Conservation (phyloP, 331 rosid species). For the Erythrophleum ivorense region DNA sequence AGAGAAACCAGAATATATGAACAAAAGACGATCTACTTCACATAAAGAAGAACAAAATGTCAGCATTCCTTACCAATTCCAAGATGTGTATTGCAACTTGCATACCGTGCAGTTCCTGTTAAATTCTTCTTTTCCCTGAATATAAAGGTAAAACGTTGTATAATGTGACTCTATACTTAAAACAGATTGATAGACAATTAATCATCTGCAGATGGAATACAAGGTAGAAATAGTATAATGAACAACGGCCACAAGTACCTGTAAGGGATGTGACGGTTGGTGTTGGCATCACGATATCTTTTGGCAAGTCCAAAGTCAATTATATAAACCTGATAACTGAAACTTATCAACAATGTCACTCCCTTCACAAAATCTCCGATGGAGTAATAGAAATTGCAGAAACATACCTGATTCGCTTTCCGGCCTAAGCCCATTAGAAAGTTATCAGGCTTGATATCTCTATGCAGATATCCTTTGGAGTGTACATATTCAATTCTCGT, state of each 20-base stretch:
- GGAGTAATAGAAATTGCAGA: too few relatives aligned
- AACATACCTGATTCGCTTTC: slow-evolving; percentile 89
- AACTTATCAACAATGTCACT: too few relatives aligned
- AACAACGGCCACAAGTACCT: too few relatives aligned
- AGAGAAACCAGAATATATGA: too few relatives aligned
- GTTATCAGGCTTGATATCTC: slow-evolving; percentile 97
- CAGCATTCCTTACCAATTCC: slow-evolving; percentile 99
- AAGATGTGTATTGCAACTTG: slow-evolving; percentile 98
- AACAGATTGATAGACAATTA: too few relatives aligned
- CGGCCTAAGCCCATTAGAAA: slow-evolving; percentile 99
- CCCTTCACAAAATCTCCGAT: too few relatives aligned
- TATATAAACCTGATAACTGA: slow-evolving; percentile 81
- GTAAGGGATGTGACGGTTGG: slow-evolving; percentile 96
- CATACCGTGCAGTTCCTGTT: slow-evolving; percentile 96
- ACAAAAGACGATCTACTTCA: slow-evolving; percentile 19
- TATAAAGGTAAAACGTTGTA: too few relatives aligned
- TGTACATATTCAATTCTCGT: slow-evolving; percentile 88
- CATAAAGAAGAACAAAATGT: too few relatives aligned
- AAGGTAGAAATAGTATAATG: too few relatives aligned
- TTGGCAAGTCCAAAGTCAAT: slow-evolving; percentile 98
- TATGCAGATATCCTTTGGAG: slow-evolving; percentile 91
- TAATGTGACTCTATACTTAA: too few relatives aligned
- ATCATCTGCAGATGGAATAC: too few relatives aligned
- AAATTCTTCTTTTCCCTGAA: slow-evolving; percentile 92
- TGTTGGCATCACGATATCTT: slow-evolving; percentile 82